Evolutionary conservation across 192 early-diverging fungal genomes (phyloP).

Genomic region (Umbelopsis ramanniana): DNA sequence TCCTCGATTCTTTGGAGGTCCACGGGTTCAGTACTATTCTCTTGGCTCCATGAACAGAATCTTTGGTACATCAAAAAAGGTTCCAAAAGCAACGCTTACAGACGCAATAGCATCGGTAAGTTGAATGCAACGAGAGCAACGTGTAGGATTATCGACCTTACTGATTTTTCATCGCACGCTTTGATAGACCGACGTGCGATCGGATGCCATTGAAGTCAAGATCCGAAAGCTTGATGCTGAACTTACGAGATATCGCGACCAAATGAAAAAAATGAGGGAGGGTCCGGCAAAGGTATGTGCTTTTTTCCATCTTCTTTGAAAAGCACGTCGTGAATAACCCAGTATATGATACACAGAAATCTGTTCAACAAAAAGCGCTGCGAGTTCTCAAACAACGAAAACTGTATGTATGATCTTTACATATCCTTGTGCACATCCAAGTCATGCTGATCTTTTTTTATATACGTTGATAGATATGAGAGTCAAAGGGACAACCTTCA

Average conservation of each 20-base stretch:
- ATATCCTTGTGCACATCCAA: not conserved
- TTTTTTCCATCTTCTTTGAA: not conserved
- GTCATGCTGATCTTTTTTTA: too few species aligned
- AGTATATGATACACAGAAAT: conserved; percentile 53
- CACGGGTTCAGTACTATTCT: not conserved
- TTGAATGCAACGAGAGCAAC: conserved; percentile 21
- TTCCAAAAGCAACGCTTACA: conserved; percentile 84
- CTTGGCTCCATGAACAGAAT: conserved; percentile 80
- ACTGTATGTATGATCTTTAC: conserved; percentile 51
- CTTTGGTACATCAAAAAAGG: conserved; percentile 88
- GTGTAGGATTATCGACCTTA: conserved; percentile 1
- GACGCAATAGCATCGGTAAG: conserved; percentile 82
- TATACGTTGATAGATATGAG: conserved; percentile 69
- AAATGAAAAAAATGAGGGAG: conserved; percentile 93
- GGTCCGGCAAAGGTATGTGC: conserved; percentile 75
- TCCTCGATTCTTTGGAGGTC: too few species aligned
- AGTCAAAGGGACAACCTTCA: conserved; percentile 90
- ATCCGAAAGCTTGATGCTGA: conserved; percentile 95
- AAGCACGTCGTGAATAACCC: not conserved
- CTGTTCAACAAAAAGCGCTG: conserved; percentile 92
- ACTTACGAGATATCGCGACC: conserved; percentile 87
- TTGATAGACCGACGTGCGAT: conserved; percentile 80
- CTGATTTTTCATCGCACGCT: not conserved
- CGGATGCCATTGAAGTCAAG: conserved; percentile 90
- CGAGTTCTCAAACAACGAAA: conserved; percentile 93